These are phyloP conservation scores for Amorphotheca resinae DNA, from an alignment of 495 filamentous ascomycete species.

Conservation along the genomic window DNA sequence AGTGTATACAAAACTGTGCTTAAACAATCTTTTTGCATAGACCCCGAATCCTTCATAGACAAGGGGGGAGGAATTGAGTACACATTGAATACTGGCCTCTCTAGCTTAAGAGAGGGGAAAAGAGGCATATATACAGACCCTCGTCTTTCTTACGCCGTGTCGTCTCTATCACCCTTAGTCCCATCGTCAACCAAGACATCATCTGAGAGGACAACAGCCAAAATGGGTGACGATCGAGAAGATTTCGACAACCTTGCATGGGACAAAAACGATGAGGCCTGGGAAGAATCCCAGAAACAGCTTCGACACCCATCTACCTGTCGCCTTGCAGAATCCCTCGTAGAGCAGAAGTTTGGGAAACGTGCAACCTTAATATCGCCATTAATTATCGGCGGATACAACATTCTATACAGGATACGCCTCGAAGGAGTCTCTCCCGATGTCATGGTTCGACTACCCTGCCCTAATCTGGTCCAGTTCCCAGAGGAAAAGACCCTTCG, in stretches of 20 bases:
- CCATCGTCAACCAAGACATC: neutral
- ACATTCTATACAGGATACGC: slow-evolving; percentile 18
- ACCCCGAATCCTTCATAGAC: no score
- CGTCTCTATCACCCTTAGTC: no score
- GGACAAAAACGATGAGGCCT: slow-evolving; percentile 22
- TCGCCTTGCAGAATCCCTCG: slow-evolving; percentile 6
- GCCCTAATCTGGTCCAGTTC: slow-evolving; percentile 15
- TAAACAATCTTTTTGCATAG: no score
- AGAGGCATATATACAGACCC: no score
- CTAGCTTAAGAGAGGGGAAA: no score
- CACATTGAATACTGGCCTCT: no score
- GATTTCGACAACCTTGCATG: slow-evolving; percentile 22
- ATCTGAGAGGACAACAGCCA: neutral
- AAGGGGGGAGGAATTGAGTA: no score
- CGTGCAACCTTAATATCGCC: slow-evolving; percentile 9
- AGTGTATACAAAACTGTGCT: no score
- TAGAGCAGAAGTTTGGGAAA: slow-evolving; percentile 12
- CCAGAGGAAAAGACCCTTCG: slow-evolving; percentile 27
- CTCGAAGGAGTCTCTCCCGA: slow-evolving; percentile 4
- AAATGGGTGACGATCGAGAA: neutral
- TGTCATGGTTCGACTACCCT: slow-evolving; percentile 8
- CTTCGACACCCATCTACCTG: slow-evolving; percentile 4
- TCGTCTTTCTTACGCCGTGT: no score
- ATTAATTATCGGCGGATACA: slow-evolving; percentile 21
- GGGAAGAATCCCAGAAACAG: slow-evolving; percentile 16